Evolutionary conservation across 2,329 filamentous ascomycete species (phyloP).

Genomic region (Diaporthe batatas): DNA sequence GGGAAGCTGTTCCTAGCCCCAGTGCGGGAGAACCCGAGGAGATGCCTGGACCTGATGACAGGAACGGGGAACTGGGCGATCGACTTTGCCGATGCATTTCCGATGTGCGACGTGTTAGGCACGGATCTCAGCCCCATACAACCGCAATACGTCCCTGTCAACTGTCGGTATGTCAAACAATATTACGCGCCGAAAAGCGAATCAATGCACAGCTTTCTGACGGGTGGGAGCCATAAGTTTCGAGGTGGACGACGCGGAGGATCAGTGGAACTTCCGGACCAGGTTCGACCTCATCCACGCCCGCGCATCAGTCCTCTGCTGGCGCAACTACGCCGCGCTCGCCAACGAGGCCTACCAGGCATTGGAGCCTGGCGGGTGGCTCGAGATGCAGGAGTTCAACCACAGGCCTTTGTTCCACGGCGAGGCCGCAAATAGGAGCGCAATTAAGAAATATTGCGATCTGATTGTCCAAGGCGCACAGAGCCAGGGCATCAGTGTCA

Average conservation of each 20-base stretch:
- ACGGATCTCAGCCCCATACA: constrained; percentile 48
- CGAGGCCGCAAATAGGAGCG: constrained; percentile 42
- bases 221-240: constrained; percentile 49
- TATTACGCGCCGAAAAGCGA: background rate
- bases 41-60: constrained; percentile 48
- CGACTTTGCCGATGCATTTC: constrained; percentile 45
- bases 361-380: constrained; percentile 45
- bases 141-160: constrained; percentile 46
- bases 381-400: constrained; percentile 46
- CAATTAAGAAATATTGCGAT: constrained; percentile 43
- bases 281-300: constrained; percentile 46
- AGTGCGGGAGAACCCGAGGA: constrained; percentile 38
- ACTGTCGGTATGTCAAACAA: constrained; percentile 40
- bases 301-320: constrained; percentile 43
- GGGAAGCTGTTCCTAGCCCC: constrained; percentile 44
- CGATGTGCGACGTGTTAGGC: constrained; percentile 45
- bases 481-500: constrained; percentile 14
- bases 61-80: constrained; percentile 49
- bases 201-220: background rate
- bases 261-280: constrained; percentile 44
- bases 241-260: constrained; percentile 46
- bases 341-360: constrained; percentile 41
- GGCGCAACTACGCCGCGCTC: constrained; percentile 39
- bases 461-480: constrained; percentile 40
- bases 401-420: constrained; percentile 41